Base-by-base conservation (phyloP, 225 moss, liverwort and hornwort genomes). In the Polytrichum formosum region DNA sequence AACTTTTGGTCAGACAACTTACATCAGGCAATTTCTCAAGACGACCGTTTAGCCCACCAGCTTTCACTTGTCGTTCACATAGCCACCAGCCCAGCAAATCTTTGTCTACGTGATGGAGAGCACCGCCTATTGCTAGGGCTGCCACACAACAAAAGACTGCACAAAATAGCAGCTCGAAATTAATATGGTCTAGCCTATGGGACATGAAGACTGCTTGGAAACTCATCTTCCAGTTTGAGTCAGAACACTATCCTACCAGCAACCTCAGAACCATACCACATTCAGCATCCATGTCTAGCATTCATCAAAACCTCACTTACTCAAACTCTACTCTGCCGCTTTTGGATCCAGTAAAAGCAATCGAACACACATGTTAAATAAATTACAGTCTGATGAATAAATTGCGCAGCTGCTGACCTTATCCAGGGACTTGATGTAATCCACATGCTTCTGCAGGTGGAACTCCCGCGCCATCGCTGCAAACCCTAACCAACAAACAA, bases 1-100 rank as follows among this genome's bases (percentile, higher is more conserved):
- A 6, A 58, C 20, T 33, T 65, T 65, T 2, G 21, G 65, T 65
- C 18, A 31, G 28, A 53, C 67, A 74, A 73, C 77, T 79, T 80
- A 91, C 94, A 74, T 91, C 94, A 55, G 92, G 92, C 46, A 94
- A 85, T 87, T 98, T 94, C 80, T 92, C 91, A 19, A 91, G 97
- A 25, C 91, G 91, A 69, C 97, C 97, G 72, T 92, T 92, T 30
- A 94, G 82, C 30, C 92, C 94, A 31, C 94, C 91, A 20, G 85
- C 53, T 72, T 91, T 91, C 21, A 94, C 91, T 85, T 98, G 97
- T 64, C 91, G 83, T 76, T 94, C 94, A 79, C 94, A 90, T 60
- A 97, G 72, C 94, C 92, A 94, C 92, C 90, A 97, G 53, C 92
- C 91, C 21, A 97, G 75, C 18, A 92, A 70, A 80, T 92, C 92